Evolutionary conservation across 1,284 basidiomycete species (phyloP).

Genomic region (Irpex sp.): DNA sequence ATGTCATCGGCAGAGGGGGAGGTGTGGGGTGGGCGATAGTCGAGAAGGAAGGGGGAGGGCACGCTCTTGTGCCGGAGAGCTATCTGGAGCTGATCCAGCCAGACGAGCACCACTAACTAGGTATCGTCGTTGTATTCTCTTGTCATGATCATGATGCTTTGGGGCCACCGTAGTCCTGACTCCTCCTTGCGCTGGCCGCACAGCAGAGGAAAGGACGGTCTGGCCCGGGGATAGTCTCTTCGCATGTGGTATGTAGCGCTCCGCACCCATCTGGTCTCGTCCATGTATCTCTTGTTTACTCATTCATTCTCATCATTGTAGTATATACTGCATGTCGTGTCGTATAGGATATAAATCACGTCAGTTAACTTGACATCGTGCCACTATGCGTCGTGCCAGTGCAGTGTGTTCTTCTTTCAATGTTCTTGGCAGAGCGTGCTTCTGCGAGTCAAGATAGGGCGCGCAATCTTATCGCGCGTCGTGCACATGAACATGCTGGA

Average conservation of each 20-base stretch:
- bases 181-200: background rate
- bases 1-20: slow-evolving; percentile 65
- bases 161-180: background rate
- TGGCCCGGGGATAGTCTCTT: background rate
- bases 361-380: background rate
- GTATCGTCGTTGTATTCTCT: background rate
- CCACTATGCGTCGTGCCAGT: background rate
- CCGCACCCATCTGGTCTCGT: background rate
- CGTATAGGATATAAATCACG: background rate
- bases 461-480: background rate
- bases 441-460: background rate
- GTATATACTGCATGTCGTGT: slow-evolving; percentile 1
- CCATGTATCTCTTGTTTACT: slow-evolving; percentile 1
- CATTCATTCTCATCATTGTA: background rate
- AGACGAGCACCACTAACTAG: slow-evolving; percentile 10
- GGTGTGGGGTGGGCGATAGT: slow-evolving; percentile 77
- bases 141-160: background rate
- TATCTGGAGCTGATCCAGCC: slow-evolving; percentile 52
- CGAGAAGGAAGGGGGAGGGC: slow-evolving; percentile 38
- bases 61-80: slow-evolving; percentile 66
- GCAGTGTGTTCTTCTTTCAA: background rate
- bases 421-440: background rate
- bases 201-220: background rate
- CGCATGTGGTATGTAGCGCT: background rate
- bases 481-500: background rate